Evolutionary conservation across 1,139 yeast species (phyloP).

Genomic region (Magnusiomyces magnusii): DNA sequence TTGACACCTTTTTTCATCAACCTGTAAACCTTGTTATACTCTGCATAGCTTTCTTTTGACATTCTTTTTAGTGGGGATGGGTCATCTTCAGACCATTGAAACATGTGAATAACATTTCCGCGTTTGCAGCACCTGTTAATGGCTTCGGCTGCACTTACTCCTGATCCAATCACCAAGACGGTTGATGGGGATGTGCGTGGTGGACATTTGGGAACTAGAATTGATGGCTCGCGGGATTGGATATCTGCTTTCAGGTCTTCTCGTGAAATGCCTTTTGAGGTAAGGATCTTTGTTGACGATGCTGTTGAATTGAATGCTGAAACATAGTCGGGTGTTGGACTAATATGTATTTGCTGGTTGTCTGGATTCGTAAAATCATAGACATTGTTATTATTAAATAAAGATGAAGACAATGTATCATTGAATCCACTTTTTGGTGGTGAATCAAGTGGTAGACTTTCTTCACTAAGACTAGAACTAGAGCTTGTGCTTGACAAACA

Average conservation of each 20-base stretch:
- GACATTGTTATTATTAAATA: too few relatives aligned
- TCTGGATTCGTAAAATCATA: not conserved
- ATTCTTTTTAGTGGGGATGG: constrained; percentile 28
- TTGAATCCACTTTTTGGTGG: not conserved
- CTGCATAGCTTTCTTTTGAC: constrained; percentile 32
- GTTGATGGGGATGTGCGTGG: constrained; percentile 11
- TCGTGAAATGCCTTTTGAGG: not conserved
- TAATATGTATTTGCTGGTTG: too few relatives aligned
- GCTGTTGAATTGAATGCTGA: not conserved
- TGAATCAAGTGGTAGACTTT: not conserved
- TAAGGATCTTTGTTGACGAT: not conserved
- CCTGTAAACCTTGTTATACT: constrained; percentile 27
- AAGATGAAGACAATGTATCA: not conserved
- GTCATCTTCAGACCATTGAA: constrained; percentile 25
- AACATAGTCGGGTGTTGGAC: not conserved
- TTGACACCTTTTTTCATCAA: constrained; percentile 23
- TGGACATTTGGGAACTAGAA: constrained; percentile 12
- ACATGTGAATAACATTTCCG: constrained; percentile 25
- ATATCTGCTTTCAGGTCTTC: constrained; percentile 7
- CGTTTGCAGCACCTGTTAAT: constrained; percentile 15
- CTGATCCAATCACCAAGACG: constrained; percentile 32
- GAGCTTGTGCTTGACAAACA: not conserved
- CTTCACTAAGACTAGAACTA: not conserved
- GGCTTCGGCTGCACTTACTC: constrained; percentile 35
- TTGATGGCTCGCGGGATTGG: constrained; percentile 11